Evolutionary conservation across 352 stramenopile genomes (phyloP).

Genomic region (Elongisporangium undulatum): DNA sequence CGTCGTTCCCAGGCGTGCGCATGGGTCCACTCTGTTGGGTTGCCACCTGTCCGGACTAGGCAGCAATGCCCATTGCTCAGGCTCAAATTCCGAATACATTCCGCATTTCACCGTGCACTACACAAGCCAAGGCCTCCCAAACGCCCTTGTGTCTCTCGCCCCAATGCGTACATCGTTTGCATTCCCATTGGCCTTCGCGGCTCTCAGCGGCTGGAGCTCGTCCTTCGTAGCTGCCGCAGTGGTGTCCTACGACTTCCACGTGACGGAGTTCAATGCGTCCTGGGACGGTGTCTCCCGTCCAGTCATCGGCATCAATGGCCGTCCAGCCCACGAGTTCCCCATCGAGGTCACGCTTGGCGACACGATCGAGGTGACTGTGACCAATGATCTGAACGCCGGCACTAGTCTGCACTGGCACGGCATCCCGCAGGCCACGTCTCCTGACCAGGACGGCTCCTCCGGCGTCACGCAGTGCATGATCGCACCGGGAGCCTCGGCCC

Average conservation of each 20-base stretch:
- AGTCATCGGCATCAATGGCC: constrained; percentile 25
- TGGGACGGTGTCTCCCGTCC: constrained; percentile 17
- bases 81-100: background rate
- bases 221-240: constrained; percentile 6
- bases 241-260: constrained; percentile 23
- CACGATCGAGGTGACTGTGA: constrained; percentile 29
- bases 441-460: constrained; percentile 35
- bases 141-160: background rate
- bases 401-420: constrained; percentile 30
- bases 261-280: constrained; percentile 13
- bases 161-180: background rate
- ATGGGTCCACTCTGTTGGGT: background rate
- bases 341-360: constrained; percentile 25
- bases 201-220: background rate
- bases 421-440: constrained; percentile 16
- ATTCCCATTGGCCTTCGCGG: background rate
- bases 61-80: background rate
- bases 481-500: constrained; percentile 9
- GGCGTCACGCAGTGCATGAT: constrained; percentile 31
- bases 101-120: background rate
- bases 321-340: constrained; percentile 14
- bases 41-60: background rate
- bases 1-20: too few species aligned
- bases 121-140: background rate
- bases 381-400: constrained; percentile 29